Base-by-base conservation (phyloP, 768 basidiomycete species). In the Hebeloma cylindrosporum region DNA sequence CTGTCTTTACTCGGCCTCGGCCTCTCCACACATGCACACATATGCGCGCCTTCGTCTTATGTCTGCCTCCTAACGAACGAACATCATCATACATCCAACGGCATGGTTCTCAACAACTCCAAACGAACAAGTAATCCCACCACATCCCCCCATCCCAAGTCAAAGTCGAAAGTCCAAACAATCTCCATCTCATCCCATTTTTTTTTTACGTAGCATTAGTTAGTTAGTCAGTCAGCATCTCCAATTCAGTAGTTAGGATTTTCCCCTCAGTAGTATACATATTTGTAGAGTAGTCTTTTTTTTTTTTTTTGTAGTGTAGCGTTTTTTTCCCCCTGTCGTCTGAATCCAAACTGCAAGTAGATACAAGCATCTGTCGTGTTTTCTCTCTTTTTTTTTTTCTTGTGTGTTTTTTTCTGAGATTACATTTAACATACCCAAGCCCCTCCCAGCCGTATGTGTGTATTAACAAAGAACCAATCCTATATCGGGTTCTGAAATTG, bases 321-420 rank as follows among this genome's bases (percentile, higher is more conserved):
- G n/a, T 71, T 65, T 72, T 69, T 65, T 59, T 60, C 58, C 40
- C 53, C 53, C 45, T 54, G 48, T 60, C 56, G 66, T 71, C 72
- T n/a, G n/a, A n/a, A n/a, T n/a, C n/a, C n/a, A n/a, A n/a, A n/a
- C 64, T 73, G 72, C 75, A 75, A 77, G 74, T 75, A 75, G 73
- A 74, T 72, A 72, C 64, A 60, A 53, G 40, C 54, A 42, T 52
- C 47, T 55, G 49, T 45, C 39, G 39, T 46, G 50, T 43, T 41
- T 47, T 30, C 18, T 45, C 14, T 32, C 32, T 52, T 36, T 41
- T 36, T 32, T 40, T 48, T 20, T 46, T 40, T 25, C 20, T 30
- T 4, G n/a, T n/a, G n/a, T n/a, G n/a, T n/a, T n/a, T n/a, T n/a
- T n/a, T n/a, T n/a, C n/a, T n/a, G n/a, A n/a, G n/a, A n/a, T n/a